Base-by-base conservation (phyloP, 2,329 filamentous ascomycete genomes). In the Aureobasidium sp. region DNA sequence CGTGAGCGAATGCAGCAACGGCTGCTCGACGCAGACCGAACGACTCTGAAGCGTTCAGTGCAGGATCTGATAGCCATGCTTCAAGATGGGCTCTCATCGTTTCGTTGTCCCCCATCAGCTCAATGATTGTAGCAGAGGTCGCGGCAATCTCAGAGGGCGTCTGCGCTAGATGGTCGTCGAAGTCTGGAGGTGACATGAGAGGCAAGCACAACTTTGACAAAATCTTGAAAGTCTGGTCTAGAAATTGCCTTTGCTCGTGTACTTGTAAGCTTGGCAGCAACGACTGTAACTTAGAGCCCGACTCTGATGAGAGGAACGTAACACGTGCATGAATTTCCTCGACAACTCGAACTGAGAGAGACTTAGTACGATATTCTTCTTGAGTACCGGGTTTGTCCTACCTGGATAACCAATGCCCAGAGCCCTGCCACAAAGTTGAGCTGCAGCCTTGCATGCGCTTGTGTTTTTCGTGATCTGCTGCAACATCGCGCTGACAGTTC, bases 341-440 rank as follows among this genome's bases (percentile, higher is more conserved):
- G 6, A 63, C 31, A 29, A 63, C 48, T 41, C 56, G 62, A 20
- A 39, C 62, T 61, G 27, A 11, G 20, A 25, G 6, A 36, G 14
- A 20, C 11, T 61, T 52, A 51, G 47, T 34, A 27, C 9, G 3
- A 5, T n/a, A n/a, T 17, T 12, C 0, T 3, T 14, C 1, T 7
- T 3, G 3, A 29, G 27, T 2, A 31, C 29, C 20, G n/a, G 37
- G 39, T 37, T 12, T 22, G 17, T 49, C 63, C 70, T 78, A 89
- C 90, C 87, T 59, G 81, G 78, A 73, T 94, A 90, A 2, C 90
- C 90, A 34, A 96, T 73, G 34, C 82, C 86, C 63, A 93, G 76
- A 1, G 84, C 79, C 65, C 87, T 86, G 3, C 83, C 78, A 22
- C 78, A 74, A 7, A 86, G 67, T 49, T 79, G 77, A 44, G 76